Conservation (phyloP, 306 rosid species). For the Cucurbita ficifolia region DNA sequence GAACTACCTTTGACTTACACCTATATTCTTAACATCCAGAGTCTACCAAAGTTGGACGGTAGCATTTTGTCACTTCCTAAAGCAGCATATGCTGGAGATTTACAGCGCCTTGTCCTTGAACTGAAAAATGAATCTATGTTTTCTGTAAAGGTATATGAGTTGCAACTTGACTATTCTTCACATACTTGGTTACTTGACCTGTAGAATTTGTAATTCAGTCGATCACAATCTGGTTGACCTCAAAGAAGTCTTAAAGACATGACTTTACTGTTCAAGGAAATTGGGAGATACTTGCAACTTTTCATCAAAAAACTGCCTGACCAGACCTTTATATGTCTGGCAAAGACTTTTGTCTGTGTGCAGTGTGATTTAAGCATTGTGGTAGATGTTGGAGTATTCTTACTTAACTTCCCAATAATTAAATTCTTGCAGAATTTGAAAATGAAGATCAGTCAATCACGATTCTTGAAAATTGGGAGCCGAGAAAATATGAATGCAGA, state of each 20-base stretch:
- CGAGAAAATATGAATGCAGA: slow-evolving; percentile 37
- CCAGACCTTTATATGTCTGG: not conserved
- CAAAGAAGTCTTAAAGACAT: not conserved
- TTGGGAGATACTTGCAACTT: not conserved
- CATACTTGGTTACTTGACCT: not conserved
- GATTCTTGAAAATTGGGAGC: slow-evolving; percentile 60
- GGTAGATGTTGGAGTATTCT: not conserved
- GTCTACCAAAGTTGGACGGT: slow-evolving; percentile 81
- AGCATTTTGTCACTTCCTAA: slow-evolving; percentile 45
- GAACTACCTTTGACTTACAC: not conserved
- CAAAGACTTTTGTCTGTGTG: not conserved
- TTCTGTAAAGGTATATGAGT: slow-evolving; percentile 54
- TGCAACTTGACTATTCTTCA: slow-evolving; percentile 7
- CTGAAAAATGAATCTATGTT: slow-evolving; percentile 63
- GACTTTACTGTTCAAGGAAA: not conserved
- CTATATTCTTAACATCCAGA: slow-evolving; percentile 32
- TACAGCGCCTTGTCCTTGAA: slow-evolving; percentile 59
- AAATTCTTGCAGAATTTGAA: slow-evolving; percentile 60
- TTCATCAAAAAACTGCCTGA: not conserved
- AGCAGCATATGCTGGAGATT: slow-evolving; percentile 69
- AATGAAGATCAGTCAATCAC: slow-evolving; percentile 81
- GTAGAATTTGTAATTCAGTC: not conserved
- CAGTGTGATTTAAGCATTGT: not conserved
- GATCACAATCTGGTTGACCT: not conserved
- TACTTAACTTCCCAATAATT: slow-evolving; percentile 11